A percentile compares a stretch with the other conserved stretches of the same genome.
These are phyloP conservation scores for Smallanthus sonchifolius DNA, from an alignment of 129 eudicot genomes.

Conservation along the genomic window DNA sequence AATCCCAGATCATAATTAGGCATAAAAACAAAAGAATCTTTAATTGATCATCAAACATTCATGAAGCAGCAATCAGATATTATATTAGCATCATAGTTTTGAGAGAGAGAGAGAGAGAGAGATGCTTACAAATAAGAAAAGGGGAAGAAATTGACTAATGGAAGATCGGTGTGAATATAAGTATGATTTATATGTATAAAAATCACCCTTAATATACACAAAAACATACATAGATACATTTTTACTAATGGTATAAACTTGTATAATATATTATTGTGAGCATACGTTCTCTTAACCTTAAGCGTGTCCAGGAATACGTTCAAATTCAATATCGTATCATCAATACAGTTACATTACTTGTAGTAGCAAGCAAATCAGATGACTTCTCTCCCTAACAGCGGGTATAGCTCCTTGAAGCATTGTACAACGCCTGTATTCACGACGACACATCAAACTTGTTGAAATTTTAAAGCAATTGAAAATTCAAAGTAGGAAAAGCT, in stretches of 20 bases:
- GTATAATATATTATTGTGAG: slow-evolving; percentile 7
- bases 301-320: too few species aligned
- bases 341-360: too few species aligned
- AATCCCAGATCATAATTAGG: slow-evolving; percentile 39
- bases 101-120: slow-evolving; percentile 19
- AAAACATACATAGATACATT: slow-evolving; percentile 4
- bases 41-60: slow-evolving; percentile 23
- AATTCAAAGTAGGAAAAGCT: too few species aligned
- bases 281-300: not conserved
- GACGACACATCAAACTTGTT: too few species aligned
- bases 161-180: slow-evolving; percentile 48
- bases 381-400: too few species aligned
- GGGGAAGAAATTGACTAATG: slow-evolving; percentile 51
- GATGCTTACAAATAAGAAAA: slow-evolving; percentile 52
- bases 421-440: too few species aligned
- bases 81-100: not conserved
- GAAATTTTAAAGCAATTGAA: too few species aligned
- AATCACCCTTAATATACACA: not conserved
- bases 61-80: slow-evolving; percentile 20
- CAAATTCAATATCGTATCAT: too few species aligned
- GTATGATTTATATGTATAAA: not conserved
- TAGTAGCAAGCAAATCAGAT: too few species aligned
- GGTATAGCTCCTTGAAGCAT: too few species aligned
- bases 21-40: slow-evolving; percentile 16
- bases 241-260: slow-evolving; percentile 14